Percentiles rank a stretch among this genome's conserved stretches.
phyloP scores from a whole-genome alignment of 768 basidiomycete species.

The Gymnopilus dilepis region DNA sequence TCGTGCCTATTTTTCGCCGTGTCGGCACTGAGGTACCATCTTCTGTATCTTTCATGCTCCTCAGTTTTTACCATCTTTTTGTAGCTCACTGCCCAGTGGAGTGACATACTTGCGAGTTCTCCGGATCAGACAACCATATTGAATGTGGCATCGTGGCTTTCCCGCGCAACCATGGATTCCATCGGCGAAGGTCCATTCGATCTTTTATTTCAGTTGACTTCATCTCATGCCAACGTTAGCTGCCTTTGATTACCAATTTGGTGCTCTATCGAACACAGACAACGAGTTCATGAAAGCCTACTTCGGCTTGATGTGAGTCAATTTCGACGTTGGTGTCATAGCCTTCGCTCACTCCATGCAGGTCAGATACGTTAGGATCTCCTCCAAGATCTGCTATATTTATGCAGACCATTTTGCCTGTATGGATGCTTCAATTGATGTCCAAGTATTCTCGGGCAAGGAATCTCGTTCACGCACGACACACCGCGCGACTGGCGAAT shows the following conservation, averaged over 20 bases:
- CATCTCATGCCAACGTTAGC: constrained; percentile 32
- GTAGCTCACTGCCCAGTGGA: constrained; percentile 57
- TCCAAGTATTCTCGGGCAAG: constrained; percentile 51
- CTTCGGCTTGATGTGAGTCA: constrained; percentile 50
- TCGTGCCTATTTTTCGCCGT: constrained; percentile 52
- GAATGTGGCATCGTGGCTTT: constrained; percentile 56
- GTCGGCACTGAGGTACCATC: constrained; percentile 47
- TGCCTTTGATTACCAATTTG: constrained; percentile 63
- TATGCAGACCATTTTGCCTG: constrained; percentile 53
- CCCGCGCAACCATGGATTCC: constrained; percentile 54
- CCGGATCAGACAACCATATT: constrained; percentile 45
- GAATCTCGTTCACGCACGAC: constrained; percentile 50
- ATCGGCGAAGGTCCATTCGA: constrained; percentile 49
- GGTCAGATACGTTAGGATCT: constrained; percentile 54
- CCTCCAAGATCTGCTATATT: constrained; percentile 52
- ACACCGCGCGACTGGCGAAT: constrained; percentile 49
- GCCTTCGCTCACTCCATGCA: too few species aligned
- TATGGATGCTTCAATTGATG: constrained; percentile 49
- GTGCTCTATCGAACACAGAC: constrained; percentile 50
- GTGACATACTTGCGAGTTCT: constrained; percentile 51
- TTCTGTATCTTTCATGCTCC: constrained; percentile 2
- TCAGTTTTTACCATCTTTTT: background rate
- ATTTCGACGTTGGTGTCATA: background rate
- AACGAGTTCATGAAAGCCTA: constrained; percentile 62
- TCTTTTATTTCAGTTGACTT: background rate